Base-by-base conservation (phyloP, 805 yeast genomes). In the Candida stauntonica region DNA sequence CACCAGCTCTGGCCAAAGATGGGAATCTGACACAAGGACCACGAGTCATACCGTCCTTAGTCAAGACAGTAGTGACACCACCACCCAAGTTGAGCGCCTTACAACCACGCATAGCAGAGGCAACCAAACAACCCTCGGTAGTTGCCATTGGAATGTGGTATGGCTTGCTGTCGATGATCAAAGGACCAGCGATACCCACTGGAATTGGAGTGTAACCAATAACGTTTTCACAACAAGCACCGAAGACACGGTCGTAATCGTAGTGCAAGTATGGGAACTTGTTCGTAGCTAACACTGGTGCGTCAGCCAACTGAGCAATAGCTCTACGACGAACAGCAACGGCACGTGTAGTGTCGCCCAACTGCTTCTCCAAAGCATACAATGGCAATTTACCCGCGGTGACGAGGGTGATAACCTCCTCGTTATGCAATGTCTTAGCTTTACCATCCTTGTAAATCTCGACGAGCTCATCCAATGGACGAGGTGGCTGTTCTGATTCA, bases 211-310 rank as follows among this genome's bases (percentile, higher is more conserved):
- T 77, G 60, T 72, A 93, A 21, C 99, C 99, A 61, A 93, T 84
- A 42, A 93, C 99, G 57, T 93, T 93, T 63, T 93, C 99, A 70
- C 99, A 93, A 68, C 99, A 93, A 8, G 99, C 97, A 45, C 99
- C 99, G 57, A 89, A 82, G 6, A 93, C 99, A 50, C 98, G 81
- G 59, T 88, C 94, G 60, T 88, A 93, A 60, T 93, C 96, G 58
- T 91, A 93, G 55, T 77, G 66, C 47, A 71, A 67, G 63, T 78
- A 88, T 14, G 99, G 99, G 47, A 93, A 70, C 47, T 77, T 75
- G 24, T 75, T 68, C 3, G 82, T 65, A 48, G 79, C 81, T 39
- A 93, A 70, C 14, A 86, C 79, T 39, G 95, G 88, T 15, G 94
- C 87, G 51, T 79, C 74, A 6, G 96, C 86, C 37, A 86, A 63